A percentile compares a stretch with the other conserved stretches of the same genome.
phyloP scores from a whole-genome alignment of 2,329 filamentous ascomycete species.

The Clonostachys solani region DNA sequence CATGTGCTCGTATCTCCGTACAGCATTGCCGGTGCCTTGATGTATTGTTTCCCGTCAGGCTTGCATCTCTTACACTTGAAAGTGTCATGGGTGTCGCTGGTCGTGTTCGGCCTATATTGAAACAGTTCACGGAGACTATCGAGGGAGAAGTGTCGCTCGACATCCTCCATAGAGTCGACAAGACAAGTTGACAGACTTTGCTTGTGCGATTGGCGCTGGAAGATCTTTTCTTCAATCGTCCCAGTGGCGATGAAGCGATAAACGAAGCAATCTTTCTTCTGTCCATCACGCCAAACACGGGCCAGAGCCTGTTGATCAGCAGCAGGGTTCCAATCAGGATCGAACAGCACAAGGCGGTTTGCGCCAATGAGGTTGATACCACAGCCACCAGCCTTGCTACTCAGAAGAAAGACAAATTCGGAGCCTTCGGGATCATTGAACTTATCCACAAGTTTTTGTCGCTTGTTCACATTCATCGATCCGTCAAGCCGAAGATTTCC shows the following conservation, averaged over 20 bases:
- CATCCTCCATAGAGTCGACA: constrained; percentile 93
- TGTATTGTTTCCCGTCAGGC: constrained; percentile 77
- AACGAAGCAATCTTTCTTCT: constrained; percentile 99
- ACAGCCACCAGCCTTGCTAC: constrained; percentile 93
- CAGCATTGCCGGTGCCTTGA: constrained; percentile 91
- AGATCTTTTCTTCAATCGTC: constrained; percentile 98
- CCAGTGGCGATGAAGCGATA: constrained; percentile 99
- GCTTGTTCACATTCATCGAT: constrained; percentile 96
- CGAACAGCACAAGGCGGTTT: constrained; percentile 92
- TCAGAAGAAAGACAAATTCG: constrained; percentile 94
- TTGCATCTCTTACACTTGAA: constrained; percentile 98
- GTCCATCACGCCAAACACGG: constrained; percentile 96
- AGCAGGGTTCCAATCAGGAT: constrained; percentile 97
- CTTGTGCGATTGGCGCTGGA: constrained; percentile 97
- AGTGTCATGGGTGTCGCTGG: constrained; percentile 93
- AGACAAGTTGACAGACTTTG: constrained; percentile 95
- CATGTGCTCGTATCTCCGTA: constrained; percentile 99
- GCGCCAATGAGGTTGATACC: constrained; percentile 94
- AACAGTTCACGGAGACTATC: constrained; percentile 91
- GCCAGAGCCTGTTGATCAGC: constrained; percentile 96
- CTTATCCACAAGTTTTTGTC: constrained; percentile 93
- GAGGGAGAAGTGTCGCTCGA: constrained; percentile 92
- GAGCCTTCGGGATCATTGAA: constrained; percentile 91
- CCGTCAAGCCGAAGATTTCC: constrained; percentile 88
- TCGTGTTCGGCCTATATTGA: constrained; percentile 81